Evolutionary conservation across 129 eudicot species (phyloP).

Genomic region (Lactuca saligna): DNA sequence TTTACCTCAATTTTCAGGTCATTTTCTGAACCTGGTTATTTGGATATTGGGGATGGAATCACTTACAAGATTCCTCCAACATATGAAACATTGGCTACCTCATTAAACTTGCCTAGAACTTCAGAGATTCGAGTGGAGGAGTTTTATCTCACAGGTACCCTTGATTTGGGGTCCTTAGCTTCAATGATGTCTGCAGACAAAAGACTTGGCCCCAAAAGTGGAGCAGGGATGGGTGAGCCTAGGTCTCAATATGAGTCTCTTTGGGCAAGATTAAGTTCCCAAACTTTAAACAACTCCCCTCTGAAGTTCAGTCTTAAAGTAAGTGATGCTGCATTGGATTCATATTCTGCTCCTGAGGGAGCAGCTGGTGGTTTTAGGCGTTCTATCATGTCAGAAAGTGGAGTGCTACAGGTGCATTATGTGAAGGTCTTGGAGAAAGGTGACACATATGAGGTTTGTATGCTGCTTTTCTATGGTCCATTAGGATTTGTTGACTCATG

Average conservation of each 20-base stretch:
- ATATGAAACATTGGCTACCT: constrained; percentile 66
- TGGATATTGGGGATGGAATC: constrained; percentile 87
- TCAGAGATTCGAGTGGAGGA: constrained; percentile 82
- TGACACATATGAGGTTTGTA: constrained; percentile 87
- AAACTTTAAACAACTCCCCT: constrained; percentile 33
- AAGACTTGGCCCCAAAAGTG: constrained; percentile 48
- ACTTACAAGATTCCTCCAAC: constrained; percentile 82
- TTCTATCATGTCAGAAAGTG: constrained; percentile 86
- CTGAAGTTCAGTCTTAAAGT: constrained; percentile 77
- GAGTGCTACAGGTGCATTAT: constrained; percentile 73
- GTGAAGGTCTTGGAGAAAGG: constrained; percentile 99
- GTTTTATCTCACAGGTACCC: constrained; percentile 78
- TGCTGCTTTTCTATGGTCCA: not conserved
- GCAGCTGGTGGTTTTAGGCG: constrained; percentile 88
- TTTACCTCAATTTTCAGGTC: constrained; percentile 49
- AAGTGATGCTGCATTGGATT: constrained; percentile 59
- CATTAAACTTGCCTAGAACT: constrained; percentile 69
- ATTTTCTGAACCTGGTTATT: constrained; percentile 60
- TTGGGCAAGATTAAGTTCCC: constrained; percentile 69
- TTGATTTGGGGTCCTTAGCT: constrained; percentile 92
- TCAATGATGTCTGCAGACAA: constrained; percentile 87
- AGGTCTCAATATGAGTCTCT: constrained; percentile 80
- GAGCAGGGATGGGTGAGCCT: constrained; percentile 70
- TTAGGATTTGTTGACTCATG: constrained; percentile 12
- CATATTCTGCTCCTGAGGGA: constrained; percentile 82